Evolutionary conservation across 768 basidiomycete species (phyloP), one percentile per base, ranked within the genome.

Genomic region (Psilocybe azurescens): DNA sequence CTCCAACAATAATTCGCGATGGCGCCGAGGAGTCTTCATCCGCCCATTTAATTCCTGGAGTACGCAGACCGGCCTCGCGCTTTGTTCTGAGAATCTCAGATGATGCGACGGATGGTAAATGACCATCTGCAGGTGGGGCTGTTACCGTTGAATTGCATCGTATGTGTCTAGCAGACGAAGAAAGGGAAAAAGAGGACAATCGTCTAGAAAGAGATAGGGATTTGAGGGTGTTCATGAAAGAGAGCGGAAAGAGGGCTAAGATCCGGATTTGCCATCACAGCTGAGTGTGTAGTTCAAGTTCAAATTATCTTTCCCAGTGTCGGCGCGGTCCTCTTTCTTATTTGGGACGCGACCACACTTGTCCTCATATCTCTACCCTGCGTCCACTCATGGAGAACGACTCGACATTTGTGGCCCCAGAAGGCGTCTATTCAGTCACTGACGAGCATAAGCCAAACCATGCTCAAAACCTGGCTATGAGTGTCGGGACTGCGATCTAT

Each of bases 381-480:
- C 41, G n/a, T 13, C 14, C 41, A 8, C 41, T 36, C 66, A 92
- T 93, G 89, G 91, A 94, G 81, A 91, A 84, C 81, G 91, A 93
- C 57, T 83, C 85, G 62, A 90, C 91, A 29, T 94, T 95, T 75
- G 89, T 94, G 49, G 93, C 93, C 36, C 93, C 93, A 56, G 93
- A 95, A 75, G 93, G 93, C 67, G 91, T 94, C 47, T 95, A 95
- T 79, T 89, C 91, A 28, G 85, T 93, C 72, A 92, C 89, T 16
- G 93, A 94, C 68, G 94, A 94, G 70, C 89, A 91, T 81, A 93
- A 89, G 73, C 87, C 90, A 0, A 77, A 82, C 48, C 72, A 78
- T 36, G 67, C 78, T 53, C 81, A 83, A 63, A 75, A 75, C 55
- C 75, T 76, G 68, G 77, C 77, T 6, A 70, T 76, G 49, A 72